Evolutionary conservation across 1,284 basidiomycete genomes (phyloP).

Genomic region (Pseudozyma thailandica): DNA sequence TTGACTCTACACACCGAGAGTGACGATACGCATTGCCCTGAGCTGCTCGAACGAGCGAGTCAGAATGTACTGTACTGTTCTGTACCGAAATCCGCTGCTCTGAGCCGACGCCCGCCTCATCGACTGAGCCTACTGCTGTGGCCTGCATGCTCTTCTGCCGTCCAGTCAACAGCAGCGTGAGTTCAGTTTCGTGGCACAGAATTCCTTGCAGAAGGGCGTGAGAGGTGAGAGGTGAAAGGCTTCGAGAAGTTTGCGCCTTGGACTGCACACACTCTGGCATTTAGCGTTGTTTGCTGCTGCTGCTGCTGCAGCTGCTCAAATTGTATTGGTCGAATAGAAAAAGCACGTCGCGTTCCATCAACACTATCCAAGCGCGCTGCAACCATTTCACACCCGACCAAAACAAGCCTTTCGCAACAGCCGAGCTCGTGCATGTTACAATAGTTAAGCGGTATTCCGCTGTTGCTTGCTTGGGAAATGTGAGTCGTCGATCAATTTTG

Average conservation of each 20-base stretch:
- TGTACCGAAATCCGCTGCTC: too few species aligned
- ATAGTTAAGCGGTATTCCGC: not conserved
- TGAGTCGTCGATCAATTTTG: slow-evolving; percentile 14
- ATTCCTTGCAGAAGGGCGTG: not conserved
- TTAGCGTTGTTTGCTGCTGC: too few species aligned
- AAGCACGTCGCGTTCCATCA: slow-evolving; percentile 8
- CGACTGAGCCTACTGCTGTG: too few species aligned
- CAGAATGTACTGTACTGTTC: too few species aligned
- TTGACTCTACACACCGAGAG: too few species aligned
- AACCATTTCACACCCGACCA: not conserved
- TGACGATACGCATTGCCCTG: too few species aligned
- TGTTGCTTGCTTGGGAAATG: slow-evolving; percentile 7
- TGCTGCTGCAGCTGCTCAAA: not conserved
- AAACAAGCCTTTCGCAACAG: not conserved
- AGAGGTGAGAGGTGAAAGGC: not conserved
- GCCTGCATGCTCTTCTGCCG: too few species aligned
- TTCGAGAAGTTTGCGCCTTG: too few species aligned
- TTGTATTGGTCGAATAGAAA: slow-evolving; percentile 2
- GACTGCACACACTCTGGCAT: too few species aligned
- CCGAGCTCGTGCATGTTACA: not conserved
- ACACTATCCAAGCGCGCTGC: not conserved
- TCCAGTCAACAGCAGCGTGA: too few species aligned
- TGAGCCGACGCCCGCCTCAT: too few species aligned
- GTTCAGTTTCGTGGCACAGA: not conserved
- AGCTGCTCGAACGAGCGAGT: too few species aligned